These are phyloP conservation scores for Yarrowia yakushimensis DNA, from an alignment of 805 yeast genomes.

Conservation along the genomic window DNA sequence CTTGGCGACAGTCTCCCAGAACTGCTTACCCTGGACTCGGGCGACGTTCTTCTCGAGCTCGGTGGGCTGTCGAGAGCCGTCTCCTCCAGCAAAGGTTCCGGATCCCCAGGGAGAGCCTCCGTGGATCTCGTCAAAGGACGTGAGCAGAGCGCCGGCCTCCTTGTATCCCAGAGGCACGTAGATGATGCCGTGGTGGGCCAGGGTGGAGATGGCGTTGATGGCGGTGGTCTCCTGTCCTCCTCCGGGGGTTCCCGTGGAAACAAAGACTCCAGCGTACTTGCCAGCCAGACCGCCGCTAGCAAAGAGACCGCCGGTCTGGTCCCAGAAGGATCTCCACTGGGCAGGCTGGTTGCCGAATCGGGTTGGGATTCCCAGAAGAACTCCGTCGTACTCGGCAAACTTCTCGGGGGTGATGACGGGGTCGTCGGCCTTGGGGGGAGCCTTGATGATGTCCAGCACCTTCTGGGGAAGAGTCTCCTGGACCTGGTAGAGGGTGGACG, in stretches of 20 bases:
- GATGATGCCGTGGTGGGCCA: constrained; percentile 74
- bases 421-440: constrained; percentile 47
- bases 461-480: constrained; percentile 71
- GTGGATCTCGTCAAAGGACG: constrained; percentile 63
- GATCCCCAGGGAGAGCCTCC: constrained; percentile 92
- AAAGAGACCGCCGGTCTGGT: constrained; percentile 74
- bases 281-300: constrained; percentile 64
- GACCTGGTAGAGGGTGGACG: constrained; percentile 70
- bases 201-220: constrained; percentile 52
- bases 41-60: constrained; percentile 65
- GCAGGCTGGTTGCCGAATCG: constrained; percentile 73
- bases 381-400: constrained; percentile 63
- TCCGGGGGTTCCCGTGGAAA: constrained; percentile 68
- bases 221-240: constrained; percentile 78
- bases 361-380: constrained; percentile 76
- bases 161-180: constrained; percentile 76
- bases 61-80: constrained; percentile 69
- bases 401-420: constrained; percentile 59
- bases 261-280: constrained; percentile 72
- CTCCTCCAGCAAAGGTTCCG: constrained; percentile 71
- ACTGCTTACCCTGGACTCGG: constrained; percentile 60
- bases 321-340: constrained; percentile 76
- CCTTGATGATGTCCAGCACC: constrained; percentile 57
- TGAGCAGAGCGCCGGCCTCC: constrained; percentile 50
- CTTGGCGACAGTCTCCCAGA: constrained; percentile 46